These are phyloP conservation scores for Babesia divergens DNA, from an alignment of 169 alveolate species.

Conservation along the genomic window DNA sequence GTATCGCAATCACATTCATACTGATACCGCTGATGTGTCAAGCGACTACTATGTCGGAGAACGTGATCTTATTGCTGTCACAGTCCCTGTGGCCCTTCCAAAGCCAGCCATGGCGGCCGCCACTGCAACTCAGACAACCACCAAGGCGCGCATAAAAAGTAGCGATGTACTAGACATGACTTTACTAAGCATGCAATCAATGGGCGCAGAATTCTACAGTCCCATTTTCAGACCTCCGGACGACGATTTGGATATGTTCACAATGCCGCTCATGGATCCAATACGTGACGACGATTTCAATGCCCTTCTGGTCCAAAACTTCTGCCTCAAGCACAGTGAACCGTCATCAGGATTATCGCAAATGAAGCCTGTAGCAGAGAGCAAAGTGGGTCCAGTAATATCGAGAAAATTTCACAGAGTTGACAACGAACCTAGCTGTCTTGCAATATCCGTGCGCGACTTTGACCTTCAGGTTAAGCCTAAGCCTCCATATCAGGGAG, in stretches of 20 bases:
- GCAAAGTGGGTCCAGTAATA: not conserved
- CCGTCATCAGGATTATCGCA: not conserved
- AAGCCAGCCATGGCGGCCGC: not conserved
- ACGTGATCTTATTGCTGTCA: slow-evolving; percentile 44
- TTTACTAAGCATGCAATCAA: slow-evolving; percentile 32
- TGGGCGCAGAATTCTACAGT: slow-evolving; percentile 62
- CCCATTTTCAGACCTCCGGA: slow-evolving; percentile 62
- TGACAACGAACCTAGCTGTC: slow-evolving; percentile 15
- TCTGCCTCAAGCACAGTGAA: slow-evolving; percentile 24
- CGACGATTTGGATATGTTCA: slow-evolving; percentile 61
- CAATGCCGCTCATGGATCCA: slow-evolving; percentile 58
- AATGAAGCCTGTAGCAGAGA: not conserved
- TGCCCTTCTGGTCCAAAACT: slow-evolving; percentile 38
- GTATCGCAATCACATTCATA: not conserved
- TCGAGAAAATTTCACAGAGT: not conserved
- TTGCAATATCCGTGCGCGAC: slow-evolving; percentile 23
- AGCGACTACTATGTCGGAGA: slow-evolving; percentile 19
- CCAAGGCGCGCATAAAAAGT: not conserved
- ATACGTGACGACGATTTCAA: slow-evolving; percentile 49
- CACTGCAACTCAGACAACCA: not conserved
- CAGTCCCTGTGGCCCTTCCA: slow-evolving; percentile 40
- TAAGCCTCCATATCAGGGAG: slow-evolving; percentile 9
- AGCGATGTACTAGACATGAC: slow-evolving; percentile 45
- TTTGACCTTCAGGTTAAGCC: slow-evolving; percentile 31
- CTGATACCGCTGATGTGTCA: slow-evolving; percentile 9